Conservation (phyloP, 108 stramenopile species). For the Skeletonema potamos region DNA sequence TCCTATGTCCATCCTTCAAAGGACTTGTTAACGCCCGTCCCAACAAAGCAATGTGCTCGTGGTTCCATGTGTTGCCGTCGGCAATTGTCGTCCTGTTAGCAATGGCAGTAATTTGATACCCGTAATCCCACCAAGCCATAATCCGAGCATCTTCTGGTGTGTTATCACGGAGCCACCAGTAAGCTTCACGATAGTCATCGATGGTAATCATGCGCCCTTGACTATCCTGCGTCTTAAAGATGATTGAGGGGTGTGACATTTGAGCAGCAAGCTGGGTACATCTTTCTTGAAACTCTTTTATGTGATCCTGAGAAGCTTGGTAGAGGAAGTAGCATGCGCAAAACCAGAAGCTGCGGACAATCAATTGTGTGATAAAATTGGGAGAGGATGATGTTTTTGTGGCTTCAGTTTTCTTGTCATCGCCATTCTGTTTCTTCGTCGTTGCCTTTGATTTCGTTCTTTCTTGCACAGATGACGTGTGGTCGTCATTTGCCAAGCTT, state of each 20-base stretch:
- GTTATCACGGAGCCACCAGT: slow-evolving; percentile 96
- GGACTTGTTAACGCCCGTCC: slow-evolving; percentile 89
- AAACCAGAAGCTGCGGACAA: slow-evolving; percentile 17
- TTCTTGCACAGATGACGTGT: background rate
- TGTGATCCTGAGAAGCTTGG: slow-evolving; percentile 36
- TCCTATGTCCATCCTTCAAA: slow-evolving; percentile 92
- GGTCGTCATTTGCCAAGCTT: background rate
- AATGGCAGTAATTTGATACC: slow-evolving; percentile 95
- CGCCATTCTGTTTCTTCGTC: background rate
- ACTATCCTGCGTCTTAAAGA: slow-evolving; percentile 75
- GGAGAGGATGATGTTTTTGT: slow-evolving; percentile 14
- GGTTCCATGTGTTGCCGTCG: slow-evolving; percentile 99
- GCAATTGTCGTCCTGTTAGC: slow-evolving; percentile 97
- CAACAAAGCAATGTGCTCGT: slow-evolving; percentile 98
- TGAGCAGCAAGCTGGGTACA: slow-evolving; percentile 59
- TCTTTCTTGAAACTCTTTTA: slow-evolving; percentile 46
- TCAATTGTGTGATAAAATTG: slow-evolving; percentile 13
- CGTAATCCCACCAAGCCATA: slow-evolving; percentile 98
- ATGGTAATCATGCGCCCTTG: slow-evolving; percentile 72
- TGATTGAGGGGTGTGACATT: slow-evolving; percentile 90
- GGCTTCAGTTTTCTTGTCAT: background rate
- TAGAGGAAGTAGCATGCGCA: slow-evolving; percentile 27
- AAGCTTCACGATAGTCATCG: slow-evolving; percentile 99
- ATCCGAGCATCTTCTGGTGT: slow-evolving; percentile 97
- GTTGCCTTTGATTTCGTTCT: slow-evolving; percentile 3